Base-by-base conservation (phyloP, 805 yeast species). In the Lachancea quebecensis region DNA sequence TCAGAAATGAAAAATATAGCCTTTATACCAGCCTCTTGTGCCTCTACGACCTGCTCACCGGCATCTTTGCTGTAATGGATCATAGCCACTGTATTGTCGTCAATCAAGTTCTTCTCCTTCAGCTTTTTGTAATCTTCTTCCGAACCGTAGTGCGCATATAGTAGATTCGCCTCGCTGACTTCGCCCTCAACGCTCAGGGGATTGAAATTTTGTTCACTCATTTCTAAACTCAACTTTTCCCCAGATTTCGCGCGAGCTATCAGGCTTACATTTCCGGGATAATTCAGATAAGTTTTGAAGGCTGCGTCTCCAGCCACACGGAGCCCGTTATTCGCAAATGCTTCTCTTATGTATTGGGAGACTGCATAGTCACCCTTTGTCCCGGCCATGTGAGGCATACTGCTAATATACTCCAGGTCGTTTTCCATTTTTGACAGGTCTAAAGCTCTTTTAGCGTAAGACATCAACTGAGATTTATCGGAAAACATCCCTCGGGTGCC, bases 381-480 rank as follows among this genome's bases (percentile, higher is more conserved):
- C 2, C 98, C 98, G 0, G 96, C 79, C 51, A 83, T 65, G 60
- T 89, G 97, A 2, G 95, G 88, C 79, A 88, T 78, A 7, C 85
- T 75, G 25, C 90, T 79, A 18, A 88, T 59, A 55, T 85, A 86
- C 53, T 85, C 84, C 46, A 84, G 57, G 50, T 81, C 79, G 38
- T 77, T 81, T 55, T 81, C 81, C 62, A 91, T 69, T 17, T 77
- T 62, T 18, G 75, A 72, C 6, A 71, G 62, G 55, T 79, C 84
- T 28, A 86, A 68, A 37, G 74, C 71, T n/a, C 65, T 62, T 29
- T 68, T 67, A 7, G 84, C 69, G 39, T 75, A 74, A 4, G 68
- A 67, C 12, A 72, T 63, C 38, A 90, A 64, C 44, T 70, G 70
- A 1, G 66, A 69, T 21, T 78, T 72, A 58, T 86, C 85, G 43